These are phyloP conservation scores for Paspalum vaginatum DNA, from an alignment of 176 grass and related monocot genomes.

Conservation along the genomic window DNA sequence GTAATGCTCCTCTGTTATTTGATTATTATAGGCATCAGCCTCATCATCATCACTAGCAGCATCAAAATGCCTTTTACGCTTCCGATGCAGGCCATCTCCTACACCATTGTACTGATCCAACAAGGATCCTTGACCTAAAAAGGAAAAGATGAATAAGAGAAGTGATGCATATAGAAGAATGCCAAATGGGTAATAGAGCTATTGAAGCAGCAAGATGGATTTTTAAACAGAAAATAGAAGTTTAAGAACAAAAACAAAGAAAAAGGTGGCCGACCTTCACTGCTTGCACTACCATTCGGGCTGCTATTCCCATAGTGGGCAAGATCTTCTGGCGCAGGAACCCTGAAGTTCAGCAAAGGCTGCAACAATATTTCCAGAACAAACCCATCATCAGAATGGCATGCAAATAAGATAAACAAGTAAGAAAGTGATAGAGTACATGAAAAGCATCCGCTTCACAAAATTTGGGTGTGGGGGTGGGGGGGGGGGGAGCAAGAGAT, in stretches of 20 bases:
- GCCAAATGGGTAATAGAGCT: conserved; percentile 11
- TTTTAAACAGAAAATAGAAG: conserved; percentile 17
- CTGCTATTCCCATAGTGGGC: conserved; percentile 70
- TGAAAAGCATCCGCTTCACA: neutral
- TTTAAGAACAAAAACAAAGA: conserved; percentile 18
- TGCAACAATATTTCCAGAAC: conserved; percentile 48
- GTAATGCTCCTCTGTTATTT: conserved; percentile 88
- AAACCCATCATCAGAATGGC: conserved; percentile 27
- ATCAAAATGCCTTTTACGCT: conserved; percentile 52
- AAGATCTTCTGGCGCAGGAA: conserved; percentile 72
- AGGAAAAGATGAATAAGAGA: conserved; percentile 33
- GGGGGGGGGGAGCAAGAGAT: neutral
- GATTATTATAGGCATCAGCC: conserved; percentile 58
- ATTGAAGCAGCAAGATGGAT: conserved; percentile 23
- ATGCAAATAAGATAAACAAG: conserved; percentile 20
- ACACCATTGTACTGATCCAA: conserved; percentile 66
- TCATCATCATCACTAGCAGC: conserved; percentile 64
- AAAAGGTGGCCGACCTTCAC: conserved; percentile 59
- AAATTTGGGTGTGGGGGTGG: too few species aligned
- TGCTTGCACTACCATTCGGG: conserved; percentile 70
- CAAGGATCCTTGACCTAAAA: conserved; percentile 61
- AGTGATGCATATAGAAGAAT: conserved; percentile 14
- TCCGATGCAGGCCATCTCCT: conserved; percentile 51
- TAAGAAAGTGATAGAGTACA: neutral
- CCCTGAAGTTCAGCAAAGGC: conserved; percentile 92